Base-by-base conservation (phyloP, 2,329 filamentous ascomycete genomes). In the Fusarium brachygibbosum region DNA sequence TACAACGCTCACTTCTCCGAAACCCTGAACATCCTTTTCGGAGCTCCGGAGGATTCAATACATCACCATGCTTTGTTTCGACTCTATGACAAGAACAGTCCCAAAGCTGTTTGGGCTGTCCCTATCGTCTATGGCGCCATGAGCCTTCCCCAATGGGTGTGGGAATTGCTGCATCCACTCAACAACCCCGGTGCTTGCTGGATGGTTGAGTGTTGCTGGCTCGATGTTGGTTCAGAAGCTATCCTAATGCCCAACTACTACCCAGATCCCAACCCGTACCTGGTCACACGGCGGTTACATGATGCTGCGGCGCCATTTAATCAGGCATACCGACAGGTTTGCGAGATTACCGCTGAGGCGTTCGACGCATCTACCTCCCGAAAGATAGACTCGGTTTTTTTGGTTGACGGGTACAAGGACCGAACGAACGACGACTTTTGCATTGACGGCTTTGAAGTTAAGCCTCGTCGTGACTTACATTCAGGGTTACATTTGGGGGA, bases 1-100 rank as follows among this genome's bases (percentile, higher is more conserved):
- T 79, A 71, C 57, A 72, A 71, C 38, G 52, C 51, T 0, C 72
- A 73, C 28, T 49, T 79, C 19, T 63, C 51, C 29, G 68, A 70
- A 1, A 70, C 73, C 1, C 62, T 76, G 8, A 73, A 78, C 5
- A 70, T 78, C 7, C 38, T 79, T 6, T 48, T 74, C 4, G 75
- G 75, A 2, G 55, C 14, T 2, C 56, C 63, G n/a, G 1, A 17
- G 37, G 1, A 23, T 13, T 28, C 23, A 3, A 5, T 29, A 7
- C 53, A 53, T n/a, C 69, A 74, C 19, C 69, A 74, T 40, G 49
- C 56, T 10, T 19, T 74, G 7, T 69, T 73, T 16, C 48, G 49
- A 6, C 42, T 77, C 1, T 35, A 50, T 3, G 58, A 74, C 19
- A 44, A 42, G 31, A 66, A 63, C 29, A 67, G 50, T 0, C 17